Evolutionary conservation across 2,329 filamentous ascomycete genomes (phyloP).

Genomic region (Mariannaea sp.): DNA sequence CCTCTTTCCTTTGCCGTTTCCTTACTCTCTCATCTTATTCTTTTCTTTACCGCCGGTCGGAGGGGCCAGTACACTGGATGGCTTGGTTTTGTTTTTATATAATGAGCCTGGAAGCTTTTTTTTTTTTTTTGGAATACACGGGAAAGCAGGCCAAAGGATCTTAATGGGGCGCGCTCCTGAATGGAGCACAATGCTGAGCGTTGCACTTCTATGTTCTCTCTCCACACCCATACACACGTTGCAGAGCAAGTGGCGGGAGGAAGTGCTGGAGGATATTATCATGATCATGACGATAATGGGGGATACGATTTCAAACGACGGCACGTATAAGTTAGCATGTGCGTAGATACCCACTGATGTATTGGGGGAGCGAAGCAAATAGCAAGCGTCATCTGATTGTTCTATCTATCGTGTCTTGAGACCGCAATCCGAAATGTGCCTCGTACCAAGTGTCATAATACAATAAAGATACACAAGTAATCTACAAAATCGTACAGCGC

Average conservation of each 20-base stretch:
- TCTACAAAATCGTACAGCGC: not conserved
- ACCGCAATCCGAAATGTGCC: not conserved
- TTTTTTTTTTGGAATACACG: conserved; percentile 6
- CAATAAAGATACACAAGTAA: not conserved
- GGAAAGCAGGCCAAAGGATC: conserved; percentile 10
- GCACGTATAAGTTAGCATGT: conserved; percentile 33
- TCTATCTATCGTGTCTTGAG: conserved; percentile 20
- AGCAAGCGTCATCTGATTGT: conserved; percentile 39
- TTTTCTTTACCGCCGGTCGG: conserved; percentile 38
- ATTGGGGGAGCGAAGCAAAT: conserved; percentile 37
- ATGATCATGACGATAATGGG: conserved; percentile 37
- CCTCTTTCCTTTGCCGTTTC: not conserved
- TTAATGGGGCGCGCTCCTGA: conserved; percentile 22
- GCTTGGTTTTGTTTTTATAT: conserved; percentile 34
- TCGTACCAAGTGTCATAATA: not conserved
- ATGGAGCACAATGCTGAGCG: conserved; percentile 34
- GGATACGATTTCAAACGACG: conserved; percentile 28
- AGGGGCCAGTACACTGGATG: conserved; percentile 38
- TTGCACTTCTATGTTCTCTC: conserved; percentile 29
- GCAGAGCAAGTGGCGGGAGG: conserved; percentile 16
- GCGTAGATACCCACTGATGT: conserved; percentile 42
- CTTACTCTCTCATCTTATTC: conserved; percentile 20
- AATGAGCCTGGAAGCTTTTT: conserved; percentile 14
- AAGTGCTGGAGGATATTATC: conserved; percentile 26
- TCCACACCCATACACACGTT: conserved; percentile 4